Percentiles rank a stretch among this genome's conserved stretches.
phyloP scores from a whole-genome alignment of 2,329 filamentous ascomycete genomes.

The Ophiostoma ips region DNA sequence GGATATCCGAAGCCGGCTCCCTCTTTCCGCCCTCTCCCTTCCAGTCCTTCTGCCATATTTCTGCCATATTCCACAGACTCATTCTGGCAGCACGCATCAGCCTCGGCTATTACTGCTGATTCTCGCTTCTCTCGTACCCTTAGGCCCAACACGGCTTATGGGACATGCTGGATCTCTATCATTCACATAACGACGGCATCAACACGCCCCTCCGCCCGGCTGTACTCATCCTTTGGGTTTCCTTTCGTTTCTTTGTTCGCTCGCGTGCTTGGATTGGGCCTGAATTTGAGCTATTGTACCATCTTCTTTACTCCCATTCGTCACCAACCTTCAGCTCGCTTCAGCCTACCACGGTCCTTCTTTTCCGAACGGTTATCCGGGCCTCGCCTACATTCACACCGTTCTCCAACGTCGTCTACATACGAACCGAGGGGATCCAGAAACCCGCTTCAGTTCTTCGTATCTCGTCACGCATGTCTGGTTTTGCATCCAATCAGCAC shows the following conservation, averaged over 20 bases:
- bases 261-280: not conserved
- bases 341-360: not conserved
- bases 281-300: not conserved
- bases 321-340: not conserved
- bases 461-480: not conserved
- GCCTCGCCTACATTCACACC: not conserved
- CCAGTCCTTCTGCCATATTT: not conserved
- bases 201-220: not conserved
- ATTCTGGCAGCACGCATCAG: too few relatives aligned
- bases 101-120: not conserved
- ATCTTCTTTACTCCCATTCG: not conserved
- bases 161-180: not conserved
- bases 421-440: not conserved
- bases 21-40: too few relatives aligned
- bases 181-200: not conserved
- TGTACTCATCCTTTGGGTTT: too few relatives aligned
- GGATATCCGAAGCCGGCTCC: too few relatives aligned
- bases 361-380: not conserved
- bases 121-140: slow-evolving; percentile 4
- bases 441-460: not conserved
- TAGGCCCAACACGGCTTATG: not conserved
- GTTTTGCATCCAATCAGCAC: not conserved
- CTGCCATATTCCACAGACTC: not conserved
- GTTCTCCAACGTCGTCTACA: not conserved
- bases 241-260: not conserved